Percentiles rank a stretch among this genome's conserved stretches.
phyloP scores from a whole-genome alignment of 257 asterid species.

The Solanum rostratum region DNA sequence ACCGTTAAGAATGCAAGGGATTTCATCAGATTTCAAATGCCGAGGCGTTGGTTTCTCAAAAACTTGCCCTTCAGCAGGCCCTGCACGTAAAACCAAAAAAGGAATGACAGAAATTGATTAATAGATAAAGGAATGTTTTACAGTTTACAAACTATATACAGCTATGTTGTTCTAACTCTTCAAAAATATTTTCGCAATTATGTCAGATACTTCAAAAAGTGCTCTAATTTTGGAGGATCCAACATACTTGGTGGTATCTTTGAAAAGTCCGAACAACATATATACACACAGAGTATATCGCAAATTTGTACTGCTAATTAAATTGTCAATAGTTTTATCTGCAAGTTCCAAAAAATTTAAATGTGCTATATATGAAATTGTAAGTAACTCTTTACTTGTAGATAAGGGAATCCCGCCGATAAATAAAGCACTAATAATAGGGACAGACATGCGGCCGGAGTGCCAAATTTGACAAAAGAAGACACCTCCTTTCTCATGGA shows the following conservation, averaged over 20 bases:
- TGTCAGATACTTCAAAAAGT: no score
- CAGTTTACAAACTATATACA: no score
- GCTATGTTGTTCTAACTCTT: not conserved
- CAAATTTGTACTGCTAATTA: no score
- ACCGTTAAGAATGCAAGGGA: not conserved
- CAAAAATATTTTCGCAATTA: not conserved
- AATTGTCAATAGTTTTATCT: no score
- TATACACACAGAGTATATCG: no score
- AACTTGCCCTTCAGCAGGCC: not conserved
- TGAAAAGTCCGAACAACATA: not conserved
- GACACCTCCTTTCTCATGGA: conserved; percentile 1
- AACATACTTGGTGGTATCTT: not conserved
- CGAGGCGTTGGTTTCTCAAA: not conserved
- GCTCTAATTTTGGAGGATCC: no score
- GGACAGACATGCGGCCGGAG: conserved; percentile 24
- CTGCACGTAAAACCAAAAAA: not conserved
- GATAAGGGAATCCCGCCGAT: no score
- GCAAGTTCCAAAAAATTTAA: no score
- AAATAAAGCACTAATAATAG: not conserved
- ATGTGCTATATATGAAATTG: not conserved
- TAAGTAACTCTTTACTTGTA: not conserved
- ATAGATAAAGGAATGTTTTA: no score
- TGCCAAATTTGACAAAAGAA: conserved; percentile 37
- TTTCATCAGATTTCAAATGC: not conserved
- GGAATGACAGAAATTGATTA: not conserved